A percentile compares a stretch with the other conserved stretches of the same genome.
These are phyloP conservation scores for Luffa acutangula DNA, from an alignment of 306 rosid species.

Conservation along the genomic window DNA sequence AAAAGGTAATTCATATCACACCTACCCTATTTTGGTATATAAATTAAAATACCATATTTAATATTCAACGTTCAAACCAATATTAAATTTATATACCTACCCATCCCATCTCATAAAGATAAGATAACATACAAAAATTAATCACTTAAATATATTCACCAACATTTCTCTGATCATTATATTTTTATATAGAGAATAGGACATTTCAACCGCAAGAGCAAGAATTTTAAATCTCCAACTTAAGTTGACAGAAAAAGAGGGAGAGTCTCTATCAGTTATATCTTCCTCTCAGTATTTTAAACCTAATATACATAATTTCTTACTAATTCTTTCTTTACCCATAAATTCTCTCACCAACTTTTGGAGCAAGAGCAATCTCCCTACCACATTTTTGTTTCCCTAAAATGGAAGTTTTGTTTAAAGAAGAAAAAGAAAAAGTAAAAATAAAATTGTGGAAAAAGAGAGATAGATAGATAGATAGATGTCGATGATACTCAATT, in stretches of 20 bases:
- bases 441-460: neutral
- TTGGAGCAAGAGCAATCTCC: neutral
- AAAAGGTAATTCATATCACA: neutral
- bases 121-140: neutral
- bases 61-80: neutral
- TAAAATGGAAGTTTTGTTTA: too few species aligned
- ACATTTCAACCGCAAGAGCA: too few species aligned
- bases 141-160: neutral
- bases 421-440: neutral
- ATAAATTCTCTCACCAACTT: neutral
- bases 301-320: neutral
- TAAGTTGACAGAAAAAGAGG: too few species aligned
- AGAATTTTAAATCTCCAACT: too few species aligned
- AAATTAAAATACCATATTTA: neutral
- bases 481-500: slow-evolving; percentile 26
- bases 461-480: neutral
- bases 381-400: too few species aligned
- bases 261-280: too few species aligned
- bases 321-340: neutral
- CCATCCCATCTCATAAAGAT: neutral
- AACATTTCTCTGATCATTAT: too few species aligned
- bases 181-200: too few species aligned
- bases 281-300: too few species aligned
- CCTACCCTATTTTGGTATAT: neutral
- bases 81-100: neutral